These are phyloP conservation scores for Trichophyton rubrum DNA, from an alignment of 2,329 filamentous ascomycete species.

Conservation along the genomic window DNA sequence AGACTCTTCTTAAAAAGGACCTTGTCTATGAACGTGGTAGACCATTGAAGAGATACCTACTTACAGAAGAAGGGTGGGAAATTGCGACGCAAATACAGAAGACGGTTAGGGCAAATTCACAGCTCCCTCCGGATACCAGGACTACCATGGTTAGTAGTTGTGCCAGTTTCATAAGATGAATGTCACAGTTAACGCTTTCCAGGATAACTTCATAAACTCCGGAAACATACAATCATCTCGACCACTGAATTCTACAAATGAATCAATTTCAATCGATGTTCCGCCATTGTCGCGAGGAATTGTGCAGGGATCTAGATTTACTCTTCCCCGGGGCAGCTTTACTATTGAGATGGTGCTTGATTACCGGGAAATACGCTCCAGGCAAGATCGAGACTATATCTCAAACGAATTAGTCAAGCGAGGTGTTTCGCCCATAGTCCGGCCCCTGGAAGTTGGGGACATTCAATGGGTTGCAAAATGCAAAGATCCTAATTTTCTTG, in stretches of 20 bases:
- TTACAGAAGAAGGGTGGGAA: slow-evolving; percentile 70
- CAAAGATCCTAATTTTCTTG: slow-evolving; percentile 45
- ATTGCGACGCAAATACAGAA: slow-evolving; percentile 49
- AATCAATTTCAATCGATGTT: not conserved
- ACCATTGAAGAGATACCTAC: slow-evolving; percentile 52
- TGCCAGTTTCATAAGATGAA: not conserved
- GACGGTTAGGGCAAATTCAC: not conserved
- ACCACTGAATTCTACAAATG: not conserved
- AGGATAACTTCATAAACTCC: not conserved
- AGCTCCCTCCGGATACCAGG: not conserved
- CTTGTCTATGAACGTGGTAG: slow-evolving; percentile 59
- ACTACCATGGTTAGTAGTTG: not conserved
- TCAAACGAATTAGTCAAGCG: slow-evolving; percentile 56
- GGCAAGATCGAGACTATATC: slow-evolving; percentile 64
- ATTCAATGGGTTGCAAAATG: slow-evolving; percentile 68
- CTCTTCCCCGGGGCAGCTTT: slow-evolving; percentile 53
- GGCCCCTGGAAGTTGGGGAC: slow-evolving; percentile 60
- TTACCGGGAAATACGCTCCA: slow-evolving; percentile 59
- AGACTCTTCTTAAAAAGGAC: slow-evolving; percentile 59
- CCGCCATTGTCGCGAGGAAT: not conserved
- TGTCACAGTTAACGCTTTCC: not conserved
- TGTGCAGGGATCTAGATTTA: slow-evolving; percentile 38
- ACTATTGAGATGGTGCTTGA: slow-evolving; percentile 63
- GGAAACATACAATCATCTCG: not conserved
- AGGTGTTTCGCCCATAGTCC: slow-evolving; percentile 53